These are phyloP conservation scores for Crithidia sp. DNA, from an alignment of 208 protist species.

Conservation along the genomic window DNA sequence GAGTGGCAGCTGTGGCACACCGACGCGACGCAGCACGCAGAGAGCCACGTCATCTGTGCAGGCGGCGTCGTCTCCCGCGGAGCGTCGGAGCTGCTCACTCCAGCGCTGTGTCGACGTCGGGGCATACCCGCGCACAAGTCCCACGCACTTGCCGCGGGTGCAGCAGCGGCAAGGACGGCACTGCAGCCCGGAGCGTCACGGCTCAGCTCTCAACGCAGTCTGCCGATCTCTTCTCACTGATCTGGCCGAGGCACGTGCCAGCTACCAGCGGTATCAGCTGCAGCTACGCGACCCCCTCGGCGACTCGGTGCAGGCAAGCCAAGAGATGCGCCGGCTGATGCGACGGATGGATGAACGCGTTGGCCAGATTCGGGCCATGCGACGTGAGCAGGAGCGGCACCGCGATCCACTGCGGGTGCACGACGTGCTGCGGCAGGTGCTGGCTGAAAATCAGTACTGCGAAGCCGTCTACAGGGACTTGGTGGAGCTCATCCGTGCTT, in stretches of 20 bases:
- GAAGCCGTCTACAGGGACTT: slow-evolving; percentile 72
- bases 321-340: slow-evolving; percentile 70
- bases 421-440: slow-evolving; percentile 73
- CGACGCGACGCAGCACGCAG: no score
- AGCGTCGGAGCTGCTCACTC: no score
- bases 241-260: slow-evolving; percentile 45
- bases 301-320: slow-evolving; percentile 67
- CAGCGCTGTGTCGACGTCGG: no score
- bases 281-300: slow-evolving; percentile 53
- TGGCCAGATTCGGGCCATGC: slow-evolving; percentile 65
- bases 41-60: no score
- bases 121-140: no score
- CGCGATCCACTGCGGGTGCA: slow-evolving; percentile 51
- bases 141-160: neutral
- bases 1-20: no score
- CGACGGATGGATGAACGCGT: slow-evolving; percentile 62
- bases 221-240: slow-evolving; percentile 61
- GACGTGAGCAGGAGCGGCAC: slow-evolving; percentile 50
- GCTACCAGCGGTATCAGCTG: slow-evolving; percentile 52
- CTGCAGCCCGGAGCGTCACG: slow-evolving; percentile 7
- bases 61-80: no score
- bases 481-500: slow-evolving; percentile 38
- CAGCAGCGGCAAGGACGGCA: neutral
- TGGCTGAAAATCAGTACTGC: slow-evolving; percentile 75
- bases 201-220: slow-evolving; percentile 42